Base-by-base conservation (phyloP, 306 rosid genomes). In the Prunus dulcis region DNA sequence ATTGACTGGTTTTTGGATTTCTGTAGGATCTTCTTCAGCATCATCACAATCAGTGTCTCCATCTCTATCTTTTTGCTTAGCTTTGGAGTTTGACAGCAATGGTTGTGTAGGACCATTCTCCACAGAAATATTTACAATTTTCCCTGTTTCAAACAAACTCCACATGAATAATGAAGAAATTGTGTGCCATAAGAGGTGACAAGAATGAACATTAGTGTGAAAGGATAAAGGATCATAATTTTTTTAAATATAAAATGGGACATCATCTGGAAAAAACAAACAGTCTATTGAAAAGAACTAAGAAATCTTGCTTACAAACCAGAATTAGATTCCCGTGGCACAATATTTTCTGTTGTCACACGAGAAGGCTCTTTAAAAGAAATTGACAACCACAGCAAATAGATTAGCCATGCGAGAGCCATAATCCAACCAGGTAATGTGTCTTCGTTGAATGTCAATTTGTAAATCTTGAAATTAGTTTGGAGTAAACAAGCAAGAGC, bases 1-100 rank as follows among this genome's bases (percentile, higher is more conserved):
- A 73, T 91, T 81, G 45, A 88, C 91, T 46, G 98, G 93, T 63
- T 84, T 91, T 61, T 78, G 87, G 66, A 79, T 71, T 82, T 85
- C 86, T 53, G 75, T 49, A 46, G 75, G 38, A 75, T 57, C 68
- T 81, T 84, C 88, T 17, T 86, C 88, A 6, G 82, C 80, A 60
- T 84, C 89, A 3, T 89, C 96, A 57, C 84, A 83, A 73, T 87
- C 97, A 76, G 81, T 82, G 34, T 86, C 88, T 28, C 63, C 83
- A 67, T 78, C 84, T 79, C 84, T 89, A 22, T 74, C 87, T 45
- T 60, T 80, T 69, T 80, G 83, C 75, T 82, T 80, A 72, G 51
- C 81, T 41, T 87, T 88, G 64, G 87, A 64, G 83, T 73, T 84
- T 67, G 60, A 75, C 70, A 93, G 82, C 28, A 93, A 81, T 57